Percentiles rank a stretch among this genome's conserved stretches.
These are phyloP conservation scores for Circinella minor DNA, from an alignment of 371 early-diverging fungal genomes.

Conservation along the genomic window DNA sequence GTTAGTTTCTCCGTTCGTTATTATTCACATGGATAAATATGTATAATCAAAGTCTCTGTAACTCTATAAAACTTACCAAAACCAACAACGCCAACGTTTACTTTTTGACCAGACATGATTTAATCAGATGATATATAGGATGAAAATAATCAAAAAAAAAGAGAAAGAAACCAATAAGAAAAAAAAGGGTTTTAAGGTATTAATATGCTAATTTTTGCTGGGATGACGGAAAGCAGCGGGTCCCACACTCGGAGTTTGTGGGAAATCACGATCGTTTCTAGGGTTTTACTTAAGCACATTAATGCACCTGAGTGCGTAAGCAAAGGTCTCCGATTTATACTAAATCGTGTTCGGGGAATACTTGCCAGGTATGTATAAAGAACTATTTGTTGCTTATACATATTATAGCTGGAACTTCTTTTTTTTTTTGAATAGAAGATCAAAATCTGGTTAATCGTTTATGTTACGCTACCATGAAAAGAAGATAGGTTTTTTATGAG, in stretches of 20 bases:
- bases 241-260: slow-evolving; percentile 1
- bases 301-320: too few relatives aligned
- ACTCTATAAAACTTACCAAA: slow-evolving; percentile 52
- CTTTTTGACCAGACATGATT: slow-evolving; percentile 25
- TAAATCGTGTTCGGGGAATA: too few relatives aligned
- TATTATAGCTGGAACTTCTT: too few relatives aligned
- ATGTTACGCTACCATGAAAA: too few relatives aligned
- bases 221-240: neutral
- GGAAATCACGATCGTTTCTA: neutral
- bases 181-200: neutral
- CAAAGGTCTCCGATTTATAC: too few relatives aligned
- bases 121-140: neutral
- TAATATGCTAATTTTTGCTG: neutral
- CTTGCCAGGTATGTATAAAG: too few relatives aligned
- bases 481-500: too few relatives aligned
- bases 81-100: slow-evolving; percentile 75
- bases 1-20: neutral
- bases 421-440: too few relatives aligned
- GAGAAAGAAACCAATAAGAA: neutral
- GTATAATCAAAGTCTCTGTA: too few relatives aligned
- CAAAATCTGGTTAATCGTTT: too few relatives aligned
- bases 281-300: too few relatives aligned
- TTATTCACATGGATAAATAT: neutral
- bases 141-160: neutral
- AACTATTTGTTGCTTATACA: too few relatives aligned